Conservation (phyloP, 1,139 yeast genomes). For the Hansenula lynferdii region DNA sequence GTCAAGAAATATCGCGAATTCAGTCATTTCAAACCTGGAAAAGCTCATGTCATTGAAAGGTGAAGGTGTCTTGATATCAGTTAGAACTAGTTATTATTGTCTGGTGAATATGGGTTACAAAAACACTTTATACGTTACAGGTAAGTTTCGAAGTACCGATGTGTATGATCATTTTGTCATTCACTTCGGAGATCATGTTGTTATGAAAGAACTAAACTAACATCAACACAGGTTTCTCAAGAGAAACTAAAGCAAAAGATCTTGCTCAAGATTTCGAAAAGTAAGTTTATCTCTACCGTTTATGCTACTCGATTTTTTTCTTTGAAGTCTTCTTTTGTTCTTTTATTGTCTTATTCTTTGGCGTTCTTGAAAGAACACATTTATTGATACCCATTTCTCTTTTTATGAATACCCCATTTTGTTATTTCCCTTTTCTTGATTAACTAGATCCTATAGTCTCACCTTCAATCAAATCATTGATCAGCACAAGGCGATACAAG, state of each 20-base stretch:
- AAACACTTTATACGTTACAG: conserved; percentile 56
- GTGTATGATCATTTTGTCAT: background rate
- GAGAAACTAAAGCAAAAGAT: conserved; percentile 58
- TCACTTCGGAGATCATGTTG: background rate
- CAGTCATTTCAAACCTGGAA: no score
- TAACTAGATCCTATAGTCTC: conserved; percentile 3
- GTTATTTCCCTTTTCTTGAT: background rate
- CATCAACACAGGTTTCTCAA: conserved; percentile 41
- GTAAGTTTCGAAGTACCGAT: conserved; percentile 18
- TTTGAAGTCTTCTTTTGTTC: background rate
- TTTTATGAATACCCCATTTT: no score
- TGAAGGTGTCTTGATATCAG: no score
- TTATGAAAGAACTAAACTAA: background rate
- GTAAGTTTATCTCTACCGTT: conserved; percentile 35
- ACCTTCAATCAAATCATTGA: conserved; percentile 3
- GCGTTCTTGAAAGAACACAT: no score
- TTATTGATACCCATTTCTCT: background rate
- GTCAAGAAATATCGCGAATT: no score
- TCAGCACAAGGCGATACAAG: conserved; percentile 2
- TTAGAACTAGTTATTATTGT: background rate
- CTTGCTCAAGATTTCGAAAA: conserved; percentile 66
- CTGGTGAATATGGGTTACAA: conserved; percentile 36
- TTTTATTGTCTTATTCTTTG: background rate
- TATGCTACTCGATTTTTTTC: conserved; percentile 3
- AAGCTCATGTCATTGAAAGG: no score